Conservation (phyloP, 2,329 filamentous ascomycete species). For the Pseudogymnoascus sp. region DNA sequence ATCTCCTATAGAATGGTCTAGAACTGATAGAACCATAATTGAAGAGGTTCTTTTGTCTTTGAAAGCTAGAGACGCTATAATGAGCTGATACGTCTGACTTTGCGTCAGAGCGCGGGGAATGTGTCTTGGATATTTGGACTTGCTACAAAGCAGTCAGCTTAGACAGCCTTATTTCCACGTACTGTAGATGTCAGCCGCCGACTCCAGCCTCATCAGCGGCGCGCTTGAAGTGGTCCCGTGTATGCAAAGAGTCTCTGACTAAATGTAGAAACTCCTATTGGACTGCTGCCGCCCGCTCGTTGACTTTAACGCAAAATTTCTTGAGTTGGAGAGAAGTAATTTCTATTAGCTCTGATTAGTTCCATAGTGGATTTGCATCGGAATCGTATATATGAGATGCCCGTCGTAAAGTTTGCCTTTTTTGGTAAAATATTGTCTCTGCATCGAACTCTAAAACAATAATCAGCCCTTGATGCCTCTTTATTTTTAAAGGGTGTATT, state of each 20-base stretch:
- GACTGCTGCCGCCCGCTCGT: neutral
- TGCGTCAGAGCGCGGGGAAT: neutral
- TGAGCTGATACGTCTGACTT: neutral
- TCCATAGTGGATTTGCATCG: neutral
- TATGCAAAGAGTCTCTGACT: conserved; percentile 8
- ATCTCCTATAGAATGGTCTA: neutral
- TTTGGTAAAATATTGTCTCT: neutral
- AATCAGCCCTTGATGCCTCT: neutral
- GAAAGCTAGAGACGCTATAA: neutral
- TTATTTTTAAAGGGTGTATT: conserved; percentile 1
- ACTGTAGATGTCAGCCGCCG: neutral
- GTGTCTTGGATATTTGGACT: neutral
- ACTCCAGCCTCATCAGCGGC: neutral
- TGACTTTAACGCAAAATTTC: neutral
- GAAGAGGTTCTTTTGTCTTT: neutral
- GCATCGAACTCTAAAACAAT: neutral
- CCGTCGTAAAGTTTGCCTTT: neutral
- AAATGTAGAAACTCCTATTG: conserved; percentile 6
- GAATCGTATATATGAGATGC: neutral
- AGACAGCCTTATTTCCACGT: neutral
- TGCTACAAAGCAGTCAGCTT: neutral
- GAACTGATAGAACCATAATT: neutral
- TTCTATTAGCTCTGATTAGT: neutral
- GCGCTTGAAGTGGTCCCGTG: neutral
- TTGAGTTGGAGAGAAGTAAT: neutral